Base-by-base conservation (phyloP, 495 filamentous ascomycete genomes). In the Penicillium turbatum region DNA sequence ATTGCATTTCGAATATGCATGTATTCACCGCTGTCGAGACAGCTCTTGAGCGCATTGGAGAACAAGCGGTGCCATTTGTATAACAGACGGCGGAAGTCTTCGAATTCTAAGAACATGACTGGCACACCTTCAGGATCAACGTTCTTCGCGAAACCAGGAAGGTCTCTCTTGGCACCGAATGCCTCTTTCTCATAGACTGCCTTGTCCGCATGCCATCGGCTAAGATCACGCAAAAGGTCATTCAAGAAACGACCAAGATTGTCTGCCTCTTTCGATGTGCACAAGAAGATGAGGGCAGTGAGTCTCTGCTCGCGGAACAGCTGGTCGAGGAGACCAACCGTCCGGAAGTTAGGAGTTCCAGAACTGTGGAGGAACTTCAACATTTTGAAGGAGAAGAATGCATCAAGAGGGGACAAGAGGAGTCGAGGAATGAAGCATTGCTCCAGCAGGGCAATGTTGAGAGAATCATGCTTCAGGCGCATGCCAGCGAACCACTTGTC, bases 1-100 rank as follows among this genome's bases (percentile, higher is more conserved):
- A 97, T 95, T 30, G 91, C 89, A 64, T 99, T 99, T 11, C 90
- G 83, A 64, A 97, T 96, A 66, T 96, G 91, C 90, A 96, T 97
- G 79, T 93, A 99, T 65, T 99, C 92, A 55, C 79, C 83, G 11
- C 84, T 82, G 13, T 80, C 79, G 24, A 97, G 77, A 67, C 92
- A 96, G 16, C 74, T 78, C 60, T 88, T 88, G 38, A 99, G 68
- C 2, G 91, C 89, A 15, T 69, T 76, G 60, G 83, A 82, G 29
- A 99, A 71, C 26, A 84, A 77, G 36, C 84, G 82, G 69, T 99
- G 95, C 92, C 92, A 99, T 58, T 87, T 87, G 75, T 86, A 90
- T 15, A 96, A 76, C 8, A 95, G 71, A 54, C 87, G 84, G 17
- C 89, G 82, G 74, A 90, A 99, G 29, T 89, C 85, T 60, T 95